phyloP scores from a whole-genome alignment of 768 basidiomycete species.

The Leccinellum albellum region DNA sequence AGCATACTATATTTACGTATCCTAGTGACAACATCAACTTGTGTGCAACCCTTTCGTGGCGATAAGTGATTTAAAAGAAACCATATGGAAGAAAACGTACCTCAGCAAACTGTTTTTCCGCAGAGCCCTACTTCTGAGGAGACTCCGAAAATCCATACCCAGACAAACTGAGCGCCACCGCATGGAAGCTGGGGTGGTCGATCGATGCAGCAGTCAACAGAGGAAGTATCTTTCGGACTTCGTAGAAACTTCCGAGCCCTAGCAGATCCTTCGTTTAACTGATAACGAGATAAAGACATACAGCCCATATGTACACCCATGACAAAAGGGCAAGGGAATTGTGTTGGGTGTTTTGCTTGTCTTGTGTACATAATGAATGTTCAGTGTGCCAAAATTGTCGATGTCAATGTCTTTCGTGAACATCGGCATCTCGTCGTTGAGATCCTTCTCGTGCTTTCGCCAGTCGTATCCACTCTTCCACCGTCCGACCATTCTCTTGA shows the following conservation, averaged over 20 bases:
- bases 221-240: constrained; percentile 56
- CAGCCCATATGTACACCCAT: constrained; percentile 44
- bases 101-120: constrained; percentile 50
- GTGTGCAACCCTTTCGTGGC: constrained; percentile 35
- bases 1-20: constrained; percentile 45
- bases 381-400: constrained; percentile 43
- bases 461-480: constrained; percentile 59
- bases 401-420: constrained; percentile 51
- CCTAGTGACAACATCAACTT: constrained; percentile 49
- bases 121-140: constrained; percentile 50
- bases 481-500: constrained; percentile 43
- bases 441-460: constrained; percentile 45
- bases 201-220: constrained; percentile 40
- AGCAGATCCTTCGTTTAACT: neutral
- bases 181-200: constrained; percentile 55
- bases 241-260: constrained; percentile 55
- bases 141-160: constrained; percentile 62
- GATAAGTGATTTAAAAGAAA: neutral
- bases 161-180: constrained; percentile 56
- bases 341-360: constrained; percentile 41
- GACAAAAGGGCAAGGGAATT: constrained; percentile 61
- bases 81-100: constrained; percentile 23
- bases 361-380: constrained; percentile 59
- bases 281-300: neutral
- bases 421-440: constrained; percentile 54